Evolutionary conservation across 2,329 filamentous ascomycete genomes (phyloP), one percentile per base, ranked within the genome.

Genomic region (Colletotrichum sublineola): DNA sequence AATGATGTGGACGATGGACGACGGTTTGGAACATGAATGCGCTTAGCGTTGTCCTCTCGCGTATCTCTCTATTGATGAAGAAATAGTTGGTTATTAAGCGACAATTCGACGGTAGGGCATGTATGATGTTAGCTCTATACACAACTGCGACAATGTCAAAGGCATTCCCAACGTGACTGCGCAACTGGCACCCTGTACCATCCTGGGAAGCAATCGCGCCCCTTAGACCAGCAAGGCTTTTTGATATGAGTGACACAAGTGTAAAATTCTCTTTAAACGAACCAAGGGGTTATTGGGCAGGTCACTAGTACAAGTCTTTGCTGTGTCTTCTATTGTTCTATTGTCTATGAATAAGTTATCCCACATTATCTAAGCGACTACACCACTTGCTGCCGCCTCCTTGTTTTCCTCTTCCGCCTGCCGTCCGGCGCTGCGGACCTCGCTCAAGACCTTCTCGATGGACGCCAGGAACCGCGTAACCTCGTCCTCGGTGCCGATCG

Each of bases 401-500:
- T 76, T 82, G 70, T 77, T 78, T 61, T 81, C 81, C 75, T 84
- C 82, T 36, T 81, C 78, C 29, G 67, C 73, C 60, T 75, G 75
- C 33, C 74, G 68, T 36, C 56, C 44, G 7, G 53, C 69, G 0
- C 81, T 82, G 20, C 84, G 79, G 12, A 89, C 83, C 75, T 89
- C 85, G 2, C 77, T 81, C 67, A 90, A 76, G 1, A 83, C 83
- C 67, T 80, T 82, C 75, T 84, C 84, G 31, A 98, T 82, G 76
- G 95, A 91, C 29, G 85, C 83, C 76, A 99, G 80, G 79, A 98
- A 94, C 71, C 91, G 88, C 36, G 91, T 92, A 11, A 97, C 94
- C 82, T 99, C 96, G 1, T 89, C 84, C 81, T 97, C 93, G 0
- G 96, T 98, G 20, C 96, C 96, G 15, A 99, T 90, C 0, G 96